phyloP scores from a whole-genome alignment of 805 yeast genomes.

The Alloascoidea hylecoeti region DNA sequence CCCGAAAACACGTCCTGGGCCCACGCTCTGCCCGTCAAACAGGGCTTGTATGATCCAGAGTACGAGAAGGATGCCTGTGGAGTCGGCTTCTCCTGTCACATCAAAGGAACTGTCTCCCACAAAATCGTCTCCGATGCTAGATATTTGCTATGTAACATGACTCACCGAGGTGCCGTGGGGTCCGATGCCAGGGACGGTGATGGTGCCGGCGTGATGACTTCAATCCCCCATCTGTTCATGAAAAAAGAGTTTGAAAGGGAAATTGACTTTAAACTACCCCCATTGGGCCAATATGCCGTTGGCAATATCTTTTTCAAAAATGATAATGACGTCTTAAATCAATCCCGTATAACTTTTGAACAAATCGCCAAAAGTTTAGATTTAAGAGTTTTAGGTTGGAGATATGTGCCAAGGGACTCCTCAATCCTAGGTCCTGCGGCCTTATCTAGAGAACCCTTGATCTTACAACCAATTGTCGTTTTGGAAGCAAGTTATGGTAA shows the following conservation, averaged over 20 bases:
- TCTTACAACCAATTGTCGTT: slow-evolving; percentile 88
- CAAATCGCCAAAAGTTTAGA: slow-evolving; percentile 65
- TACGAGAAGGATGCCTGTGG: slow-evolving; percentile 97
- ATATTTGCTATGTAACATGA: slow-evolving; percentile 86
- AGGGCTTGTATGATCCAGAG: slow-evolving; percentile 90
- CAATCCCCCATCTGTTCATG: slow-evolving; percentile 84
- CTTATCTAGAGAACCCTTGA: slow-evolving; percentile 79
- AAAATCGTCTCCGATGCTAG: slow-evolving; percentile 86
- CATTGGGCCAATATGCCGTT: slow-evolving; percentile 79
- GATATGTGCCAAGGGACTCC: slow-evolving; percentile 91
- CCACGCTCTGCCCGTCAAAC: slow-evolving; percentile 65
- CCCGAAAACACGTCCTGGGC: slow-evolving; percentile 89
- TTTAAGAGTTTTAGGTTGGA: slow-evolving; percentile 83
- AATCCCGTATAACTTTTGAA: slow-evolving; percentile 69
- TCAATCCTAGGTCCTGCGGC: slow-evolving; percentile 92
- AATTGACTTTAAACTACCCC: slow-evolving; percentile 56
- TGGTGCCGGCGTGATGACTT: slow-evolving; percentile 94
- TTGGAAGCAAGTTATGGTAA: slow-evolving; percentile 33
- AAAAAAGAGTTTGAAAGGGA: slow-evolving; percentile 68
- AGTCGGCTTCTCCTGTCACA: slow-evolving; percentile 93
- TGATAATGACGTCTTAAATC: slow-evolving; percentile 51
- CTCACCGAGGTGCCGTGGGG: slow-evolving; percentile 97
- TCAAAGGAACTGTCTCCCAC: slow-evolving; percentile 79
- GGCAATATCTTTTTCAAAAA: slow-evolving; percentile 92
- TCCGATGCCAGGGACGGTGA: slow-evolving; percentile 95